Percentiles rank a stretch among this genome's conserved stretches.
phyloP scores from a whole-genome alignment of 495 filamentous ascomycete genomes.

The Lasiosphaeris hirsuta region DNA sequence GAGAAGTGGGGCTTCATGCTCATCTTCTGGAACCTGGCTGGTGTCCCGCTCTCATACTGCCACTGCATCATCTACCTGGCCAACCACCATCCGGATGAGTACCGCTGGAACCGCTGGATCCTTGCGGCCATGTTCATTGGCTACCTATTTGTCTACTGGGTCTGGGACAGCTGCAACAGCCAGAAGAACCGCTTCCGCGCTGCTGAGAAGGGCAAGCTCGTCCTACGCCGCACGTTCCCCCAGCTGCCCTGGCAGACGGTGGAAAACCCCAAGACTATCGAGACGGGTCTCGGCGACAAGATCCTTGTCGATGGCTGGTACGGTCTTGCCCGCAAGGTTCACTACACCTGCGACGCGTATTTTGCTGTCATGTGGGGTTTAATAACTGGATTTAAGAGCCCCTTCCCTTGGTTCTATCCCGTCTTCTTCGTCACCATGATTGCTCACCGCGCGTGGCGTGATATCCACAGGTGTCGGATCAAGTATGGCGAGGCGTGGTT shows the following conservation, averaged over 20 bases:
- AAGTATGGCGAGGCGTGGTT: slow-evolving; percentile 93
- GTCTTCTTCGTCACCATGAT: slow-evolving; percentile 93
- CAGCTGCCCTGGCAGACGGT: slow-evolving; percentile 86
- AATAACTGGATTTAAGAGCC: slow-evolving; percentile 63
- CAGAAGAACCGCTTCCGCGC: slow-evolving; percentile 95
- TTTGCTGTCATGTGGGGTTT: slow-evolving; percentile 65
- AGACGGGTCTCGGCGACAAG: slow-evolving; percentile 70
- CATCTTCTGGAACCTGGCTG: slow-evolving; percentile 98
- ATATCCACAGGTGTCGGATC: slow-evolving; percentile 75
- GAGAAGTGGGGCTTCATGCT: slow-evolving; percentile 99
- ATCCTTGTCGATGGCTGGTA: slow-evolving; percentile 94
- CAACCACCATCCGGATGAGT: slow-evolving; percentile 77
- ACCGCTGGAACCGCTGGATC: slow-evolving; percentile 70
- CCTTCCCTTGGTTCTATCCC: slow-evolving; percentile 97
- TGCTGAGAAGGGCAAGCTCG: slow-evolving; percentile 68
- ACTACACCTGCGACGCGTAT: slow-evolving; percentile 88
- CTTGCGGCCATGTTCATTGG: slow-evolving; percentile 61
- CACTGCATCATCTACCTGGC: slow-evolving; percentile 94
- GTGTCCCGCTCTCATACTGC: slow-evolving; percentile 93
- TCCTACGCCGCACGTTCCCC: slow-evolving; percentile 82
- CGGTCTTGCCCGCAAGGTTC: slow-evolving; percentile 86
- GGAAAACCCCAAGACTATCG: slow-evolving; percentile 83
- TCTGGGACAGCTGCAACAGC: slow-evolving; percentile 87
- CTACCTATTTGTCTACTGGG: slow-evolving; percentile 86
- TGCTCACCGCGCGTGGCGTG: slow-evolving; percentile 77